phyloP scores from a whole-genome alignment of 352 stramenopile genomes.

The Phytophthora aleatoria region DNA sequence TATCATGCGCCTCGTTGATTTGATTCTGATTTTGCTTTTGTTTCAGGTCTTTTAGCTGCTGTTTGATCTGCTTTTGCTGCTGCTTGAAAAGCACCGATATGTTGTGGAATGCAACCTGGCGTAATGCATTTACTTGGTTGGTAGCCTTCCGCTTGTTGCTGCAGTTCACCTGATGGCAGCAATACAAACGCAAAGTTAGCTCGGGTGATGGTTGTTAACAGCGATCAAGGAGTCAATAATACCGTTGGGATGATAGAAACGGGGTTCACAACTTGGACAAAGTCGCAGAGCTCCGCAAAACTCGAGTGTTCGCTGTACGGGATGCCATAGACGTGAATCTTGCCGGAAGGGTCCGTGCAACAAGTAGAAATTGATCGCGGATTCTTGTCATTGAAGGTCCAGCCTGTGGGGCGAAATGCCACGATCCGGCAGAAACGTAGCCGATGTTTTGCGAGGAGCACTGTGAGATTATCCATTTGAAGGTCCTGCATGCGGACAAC shows the following conservation, averaged over 20 bases:
- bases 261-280: conserved; percentile 87
- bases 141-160: conserved; percentile 59
- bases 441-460: conserved; percentile 69
- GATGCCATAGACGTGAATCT: conserved; percentile 92
- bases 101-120: conserved; percentile 67
- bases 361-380: conserved; percentile 61
- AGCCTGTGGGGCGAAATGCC: conserved; percentile 95
- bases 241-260: conserved; percentile 93
- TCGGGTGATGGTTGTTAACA: background rate
- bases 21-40: conserved; percentile 25
- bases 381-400: conserved; percentile 80
- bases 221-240: conserved; percentile 11
- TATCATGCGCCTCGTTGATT: background rate
- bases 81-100: conserved; percentile 60
- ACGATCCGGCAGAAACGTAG: conserved; percentile 86
- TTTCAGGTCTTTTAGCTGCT: conserved; percentile 25
- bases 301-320: conserved; percentile 97
- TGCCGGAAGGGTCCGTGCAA: conserved; percentile 80
- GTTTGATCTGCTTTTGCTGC: conserved; percentile 36
- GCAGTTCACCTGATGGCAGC: conserved; percentile 68
- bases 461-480: conserved; percentile 90
- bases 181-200: conserved; percentile 6
- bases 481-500: conserved; percentile 94
- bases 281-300: conserved; percentile 95
- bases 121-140: conserved; percentile 72